Conservation (phyloP, 257 asterid species). For the Rubia yunnanensis region DNA sequence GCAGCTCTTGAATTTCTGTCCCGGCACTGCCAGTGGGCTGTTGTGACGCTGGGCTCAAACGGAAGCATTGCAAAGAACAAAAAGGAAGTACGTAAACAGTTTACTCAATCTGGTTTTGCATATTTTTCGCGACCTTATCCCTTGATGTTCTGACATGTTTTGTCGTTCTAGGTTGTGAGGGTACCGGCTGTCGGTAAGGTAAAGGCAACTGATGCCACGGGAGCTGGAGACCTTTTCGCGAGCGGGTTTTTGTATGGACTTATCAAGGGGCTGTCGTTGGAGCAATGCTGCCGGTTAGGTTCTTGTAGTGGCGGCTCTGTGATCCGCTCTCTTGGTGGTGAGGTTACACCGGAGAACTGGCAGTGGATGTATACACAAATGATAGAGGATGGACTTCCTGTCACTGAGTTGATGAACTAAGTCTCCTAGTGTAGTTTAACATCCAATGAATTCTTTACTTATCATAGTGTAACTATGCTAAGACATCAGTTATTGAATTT, state of each 20-base stretch:
- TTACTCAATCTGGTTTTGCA: background rate
- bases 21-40: constrained; percentile 84
- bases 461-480: constrained; percentile 1
- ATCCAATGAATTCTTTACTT: constrained; percentile 3
- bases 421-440: constrained; percentile 1
- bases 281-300: constrained; percentile 81
- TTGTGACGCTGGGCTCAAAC: constrained; percentile 74
- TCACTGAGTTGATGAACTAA: constrained; percentile 24
- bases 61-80: constrained; percentile 89
- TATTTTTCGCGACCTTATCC: background rate
- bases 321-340: constrained; percentile 82
- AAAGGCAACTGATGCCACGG: constrained; percentile 84
- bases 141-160: background rate
- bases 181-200: constrained; percentile 74
- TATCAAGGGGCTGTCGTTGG: constrained; percentile 66
- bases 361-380: constrained; percentile 91
- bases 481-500: background rate
- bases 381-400: constrained; percentile 50
- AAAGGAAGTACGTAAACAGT: constrained; percentile 49
- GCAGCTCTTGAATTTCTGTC: constrained; percentile 70
- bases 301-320: constrained; percentile 96
- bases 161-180: constrained; percentile 46
- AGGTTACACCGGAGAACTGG: constrained; percentile 82
- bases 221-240: constrained; percentile 97
- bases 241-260: constrained; percentile 89